A percentile compares a stretch with the other conserved stretches of the same genome.
Conservation (phyloP, 179 eudicot species). For the Beta corolliflora region DNA sequence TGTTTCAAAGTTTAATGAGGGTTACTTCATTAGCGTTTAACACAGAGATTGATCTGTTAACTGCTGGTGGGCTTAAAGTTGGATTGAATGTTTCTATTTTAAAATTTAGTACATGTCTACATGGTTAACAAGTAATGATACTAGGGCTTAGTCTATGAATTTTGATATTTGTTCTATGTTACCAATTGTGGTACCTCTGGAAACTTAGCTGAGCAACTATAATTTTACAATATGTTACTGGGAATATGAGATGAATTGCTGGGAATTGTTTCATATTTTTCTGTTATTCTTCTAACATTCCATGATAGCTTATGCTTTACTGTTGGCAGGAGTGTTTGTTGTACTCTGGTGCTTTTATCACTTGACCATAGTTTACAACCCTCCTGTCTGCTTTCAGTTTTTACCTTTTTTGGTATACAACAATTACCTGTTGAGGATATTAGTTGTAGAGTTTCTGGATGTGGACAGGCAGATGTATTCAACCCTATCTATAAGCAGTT, state of each 20-base stretch:
- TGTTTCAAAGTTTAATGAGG: too few species aligned
- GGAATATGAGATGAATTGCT: not conserved
- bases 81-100: not conserved
- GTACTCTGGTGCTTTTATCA: not conserved
- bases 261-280: not conserved
- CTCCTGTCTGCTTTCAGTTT: not conserved
- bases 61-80: not conserved
- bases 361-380: not conserved
- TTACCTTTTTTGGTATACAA: not conserved
- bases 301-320: not conserved
- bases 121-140: not conserved
- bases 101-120: not conserved
- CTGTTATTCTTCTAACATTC: not conserved
- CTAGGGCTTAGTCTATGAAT: not conserved
- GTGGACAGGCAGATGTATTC: not conserved
- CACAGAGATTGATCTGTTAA: too few species aligned
- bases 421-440: not conserved
- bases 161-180: not conserved
- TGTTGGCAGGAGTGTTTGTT: not conserved
- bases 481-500: not conserved
- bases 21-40: too few species aligned
- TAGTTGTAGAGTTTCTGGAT: not conserved
- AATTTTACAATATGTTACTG: not conserved
- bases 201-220: not conserved
- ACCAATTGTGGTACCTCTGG: not conserved